phyloP scores from a whole-genome alignment of 768 basidiomycete species.

The Collybia sordida region DNA sequence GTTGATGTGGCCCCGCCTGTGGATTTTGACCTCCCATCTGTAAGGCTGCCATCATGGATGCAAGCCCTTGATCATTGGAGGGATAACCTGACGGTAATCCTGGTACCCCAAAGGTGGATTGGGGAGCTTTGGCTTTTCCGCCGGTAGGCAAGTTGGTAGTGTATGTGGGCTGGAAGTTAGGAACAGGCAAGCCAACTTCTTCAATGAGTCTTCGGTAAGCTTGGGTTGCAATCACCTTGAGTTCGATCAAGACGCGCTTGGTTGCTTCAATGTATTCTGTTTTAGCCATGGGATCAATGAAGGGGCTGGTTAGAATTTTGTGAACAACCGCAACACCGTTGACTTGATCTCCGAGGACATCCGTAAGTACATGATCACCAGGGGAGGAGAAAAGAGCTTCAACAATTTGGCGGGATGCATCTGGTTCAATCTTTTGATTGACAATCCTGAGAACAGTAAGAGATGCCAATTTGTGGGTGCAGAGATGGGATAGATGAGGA shows the following conservation, averaged over 20 bases:
- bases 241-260: constrained; percentile 84
- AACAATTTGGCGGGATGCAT: constrained; percentile 84
- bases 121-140: constrained; percentile 60
- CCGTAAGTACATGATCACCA: constrained; percentile 87
- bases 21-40: constrained; percentile 90
- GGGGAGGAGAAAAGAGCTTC: constrained; percentile 90
- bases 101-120: constrained; percentile 63
- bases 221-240: constrained; percentile 93
- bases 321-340: constrained; percentile 92
- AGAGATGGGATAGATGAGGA: constrained; percentile 93
- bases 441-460: constrained; percentile 93
- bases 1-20: constrained; percentile 66
- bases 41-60: constrained; percentile 90
- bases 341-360: constrained; percentile 94
- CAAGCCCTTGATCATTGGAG: constrained; percentile 79
- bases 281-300: constrained; percentile 73
- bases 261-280: constrained; percentile 78
- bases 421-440: constrained; percentile 92
- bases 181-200: constrained; percentile 90
- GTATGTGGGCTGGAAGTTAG: constrained; percentile 83
- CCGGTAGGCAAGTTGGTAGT: constrained; percentile 59
- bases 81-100: constrained; percentile 80
- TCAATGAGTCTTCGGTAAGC: constrained; percentile 92
- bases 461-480: constrained; percentile 97
- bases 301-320: constrained; percentile 88